Evolutionary conservation across 345 rosid genomes (phyloP), one percentile per base, ranked within the genome.

Genomic region (Sisymbrium altissimum): DNA sequence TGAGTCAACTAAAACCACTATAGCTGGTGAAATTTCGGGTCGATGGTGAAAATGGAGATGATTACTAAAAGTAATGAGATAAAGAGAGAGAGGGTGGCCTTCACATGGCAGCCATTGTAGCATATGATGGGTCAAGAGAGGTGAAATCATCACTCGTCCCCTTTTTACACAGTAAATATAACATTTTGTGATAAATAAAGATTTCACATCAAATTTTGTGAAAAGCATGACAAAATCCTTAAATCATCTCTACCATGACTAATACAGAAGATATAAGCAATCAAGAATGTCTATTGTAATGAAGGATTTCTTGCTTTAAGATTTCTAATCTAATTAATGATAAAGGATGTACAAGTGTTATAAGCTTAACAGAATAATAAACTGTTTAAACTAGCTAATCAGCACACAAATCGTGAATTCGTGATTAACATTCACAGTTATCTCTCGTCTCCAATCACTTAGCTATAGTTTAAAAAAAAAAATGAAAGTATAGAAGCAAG

Each of bases 61-160:
- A 75, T 75, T 75, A 32, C 63, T 12, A 32, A 23, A 41, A 75
- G 61, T 27, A 38, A 38, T 23, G 46, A 65, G 44, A 46, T 30
- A 27, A 15, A 64, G 40, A 32, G 3, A 66, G 63, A 54, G 18
- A 66, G 39, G 25, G 57, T 75, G 74, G 65, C 53, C 41, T 68
- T 75, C 79, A 68, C 79, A 68, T 75, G 79, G 73, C 56, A 68
- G 53, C 73, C 56, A 32, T 75, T 68, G 50, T 68, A 68, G 70
- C 74, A 41, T 75, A 61, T 75, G 79, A 68, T 68, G 63, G 45
- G 55, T 53, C 64, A 75, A 75, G 68, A 67, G 68, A 75, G 38
- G 74, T 75, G 19, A 68, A 75, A 75, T 68, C 69, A 68, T 68
- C 73, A 75, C 64, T 58, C 10, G 5, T 45, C 9, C 38, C 64